Percentiles rank a stretch among this genome's conserved stretches.
These are phyloP conservation scores for Hypoxylon rickii DNA, from an alignment of 495 filamentous ascomycete species.

Conservation along the genomic window DNA sequence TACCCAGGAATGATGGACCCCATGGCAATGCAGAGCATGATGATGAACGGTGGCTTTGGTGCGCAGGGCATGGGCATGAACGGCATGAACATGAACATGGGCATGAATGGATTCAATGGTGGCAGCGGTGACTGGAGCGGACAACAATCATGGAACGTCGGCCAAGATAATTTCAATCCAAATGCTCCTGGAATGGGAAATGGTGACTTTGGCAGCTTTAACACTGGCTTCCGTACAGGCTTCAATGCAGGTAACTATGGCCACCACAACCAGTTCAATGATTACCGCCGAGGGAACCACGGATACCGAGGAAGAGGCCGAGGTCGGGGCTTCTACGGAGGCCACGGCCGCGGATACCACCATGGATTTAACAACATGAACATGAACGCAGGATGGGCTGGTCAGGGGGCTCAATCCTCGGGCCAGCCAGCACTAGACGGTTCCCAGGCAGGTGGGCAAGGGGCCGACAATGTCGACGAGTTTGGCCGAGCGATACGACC, in stretches of 20 bases:
- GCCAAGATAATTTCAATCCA: slow-evolving; percentile 71
- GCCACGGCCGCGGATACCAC: slow-evolving; percentile 50
- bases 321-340: slow-evolving; percentile 60
- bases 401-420: slow-evolving; percentile 38
- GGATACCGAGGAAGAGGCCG: slow-evolving; percentile 66
- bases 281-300: slow-evolving; percentile 64
- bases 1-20: slow-evolving; percentile 83
- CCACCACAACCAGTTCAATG: slow-evolving; percentile 62
- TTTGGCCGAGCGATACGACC: slow-evolving; percentile 54
- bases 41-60: slow-evolving; percentile 77
- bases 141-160: slow-evolving; percentile 78
- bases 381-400: slow-evolving; percentile 30
- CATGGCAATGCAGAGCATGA: slow-evolving; percentile 89
- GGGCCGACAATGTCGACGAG: slow-evolving; percentile 51
- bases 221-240: slow-evolving; percentile 69
- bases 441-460: slow-evolving; percentile 41
- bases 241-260: slow-evolving; percentile 66
- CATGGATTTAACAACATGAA: slow-evolving; percentile 38
- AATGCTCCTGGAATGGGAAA: slow-evolving; percentile 75
- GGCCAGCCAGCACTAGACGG: slow-evolving; percentile 42
- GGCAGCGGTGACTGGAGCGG: slow-evolving; percentile 69
- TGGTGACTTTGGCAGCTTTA: slow-evolving; percentile 81
- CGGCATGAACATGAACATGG: slow-evolving; percentile 90
- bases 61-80: slow-evolving; percentile 85
- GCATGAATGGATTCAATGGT: slow-evolving; percentile 75